phyloP scores from a whole-genome alignment of 768 basidiomycete species.

The Lanmaoa rubissima region DNA sequence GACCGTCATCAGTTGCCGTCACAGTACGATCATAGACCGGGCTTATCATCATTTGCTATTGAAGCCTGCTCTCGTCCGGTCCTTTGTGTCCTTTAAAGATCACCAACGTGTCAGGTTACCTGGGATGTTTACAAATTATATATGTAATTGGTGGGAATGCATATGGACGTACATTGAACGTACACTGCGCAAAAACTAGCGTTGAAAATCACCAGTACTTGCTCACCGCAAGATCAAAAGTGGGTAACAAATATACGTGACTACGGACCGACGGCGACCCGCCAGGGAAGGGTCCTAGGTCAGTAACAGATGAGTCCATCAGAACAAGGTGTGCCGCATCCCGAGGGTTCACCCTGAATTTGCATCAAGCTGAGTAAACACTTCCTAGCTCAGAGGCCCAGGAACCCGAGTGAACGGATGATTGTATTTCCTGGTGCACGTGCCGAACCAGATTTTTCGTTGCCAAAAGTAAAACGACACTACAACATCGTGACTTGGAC shows the following conservation, averaged over 20 bases:
- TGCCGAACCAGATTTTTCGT: background rate
- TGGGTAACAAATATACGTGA: background rate
- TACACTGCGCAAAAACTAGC: background rate
- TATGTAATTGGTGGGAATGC: background rate
- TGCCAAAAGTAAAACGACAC: background rate
- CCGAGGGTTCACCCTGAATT: no score
- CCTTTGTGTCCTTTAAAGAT: background rate
- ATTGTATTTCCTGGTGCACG: background rate
- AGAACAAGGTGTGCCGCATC: no score
- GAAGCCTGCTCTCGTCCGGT: background rate
- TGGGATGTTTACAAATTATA: background rate
- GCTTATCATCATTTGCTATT: background rate
- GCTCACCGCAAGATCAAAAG: background rate
- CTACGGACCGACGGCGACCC: background rate
- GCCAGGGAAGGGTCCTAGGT: background rate
- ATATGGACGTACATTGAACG: background rate
- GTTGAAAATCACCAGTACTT: background rate
- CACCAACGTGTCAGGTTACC: background rate
- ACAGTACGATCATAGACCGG: background rate
- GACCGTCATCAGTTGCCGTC: conserved; percentile 5
- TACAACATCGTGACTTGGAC: background rate
- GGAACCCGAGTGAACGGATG: background rate
- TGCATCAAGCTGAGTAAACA: no score
- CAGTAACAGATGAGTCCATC: background rate
- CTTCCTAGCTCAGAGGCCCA: background rate